Conservation (phyloP, 805 yeast species). For the Ogataea wickerhamii region DNA sequence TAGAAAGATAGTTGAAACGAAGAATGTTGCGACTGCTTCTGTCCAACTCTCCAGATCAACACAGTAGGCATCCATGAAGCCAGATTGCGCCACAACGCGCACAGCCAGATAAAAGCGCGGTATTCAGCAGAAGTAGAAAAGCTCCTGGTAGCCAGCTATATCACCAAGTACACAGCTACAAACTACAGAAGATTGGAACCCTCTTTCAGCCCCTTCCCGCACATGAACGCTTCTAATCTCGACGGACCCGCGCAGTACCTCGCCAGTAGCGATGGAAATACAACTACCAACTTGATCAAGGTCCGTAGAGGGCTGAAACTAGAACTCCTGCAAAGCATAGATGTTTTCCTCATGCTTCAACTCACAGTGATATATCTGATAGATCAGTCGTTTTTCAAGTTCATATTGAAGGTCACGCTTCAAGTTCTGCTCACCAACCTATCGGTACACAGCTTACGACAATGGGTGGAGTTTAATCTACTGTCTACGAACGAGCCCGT, state of each 20-base stretch:
- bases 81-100: no score
- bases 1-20: no score
- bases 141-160: no score
- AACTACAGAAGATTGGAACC: no score
- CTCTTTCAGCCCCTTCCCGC: no score
- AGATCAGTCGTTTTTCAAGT: slow-evolving; percentile 25
- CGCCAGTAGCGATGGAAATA: slow-evolving; percentile 1
- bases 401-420: slow-evolving; percentile 17
- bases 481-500: slow-evolving; percentile 9
- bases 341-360: slow-evolving; percentile 17
- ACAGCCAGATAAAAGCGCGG: no score
- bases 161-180: no score
- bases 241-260: slow-evolving; percentile 2
- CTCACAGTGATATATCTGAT: slow-evolving; percentile 20
- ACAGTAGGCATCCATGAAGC: no score
- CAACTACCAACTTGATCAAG: slow-evolving; percentile 12
- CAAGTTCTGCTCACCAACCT: slow-evolving; percentile 20
- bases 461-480: slow-evolving; percentile 18
- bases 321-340: slow-evolving; percentile 11
- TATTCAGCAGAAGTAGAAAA: no score
- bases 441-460: slow-evolving; percentile 12
- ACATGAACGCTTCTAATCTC: slow-evolving; percentile 9
- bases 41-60: no score
- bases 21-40: no score
- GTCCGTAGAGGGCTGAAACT: slow-evolving; percentile 14